Evolutionary conservation across 257 asterid species (phyloP).

Genomic region (Solanum chmielewskii): DNA sequence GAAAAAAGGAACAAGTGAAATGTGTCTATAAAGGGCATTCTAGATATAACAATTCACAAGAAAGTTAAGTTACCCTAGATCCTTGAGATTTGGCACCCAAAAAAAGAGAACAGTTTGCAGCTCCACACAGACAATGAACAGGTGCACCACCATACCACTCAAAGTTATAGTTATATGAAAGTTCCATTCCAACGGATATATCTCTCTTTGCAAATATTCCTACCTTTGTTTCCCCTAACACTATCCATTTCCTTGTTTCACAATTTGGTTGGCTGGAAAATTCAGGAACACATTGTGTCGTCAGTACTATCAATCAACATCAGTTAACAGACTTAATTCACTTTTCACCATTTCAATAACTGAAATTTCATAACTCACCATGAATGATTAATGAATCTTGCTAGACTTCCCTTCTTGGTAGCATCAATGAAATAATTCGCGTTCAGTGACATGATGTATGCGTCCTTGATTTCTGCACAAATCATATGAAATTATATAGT

Average conservation of each 20-base stretch:
- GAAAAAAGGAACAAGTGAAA: neutral
- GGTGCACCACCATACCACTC: constrained; percentile 91
- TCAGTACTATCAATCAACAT: neutral
- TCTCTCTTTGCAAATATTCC: constrained; percentile 80
- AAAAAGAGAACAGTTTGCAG: constrained; percentile 70
- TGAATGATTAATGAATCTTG: neutral
- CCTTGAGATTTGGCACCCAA: constrained; percentile 80
- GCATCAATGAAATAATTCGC: neutral
- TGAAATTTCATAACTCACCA: constrained; percentile 9
- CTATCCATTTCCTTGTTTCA: constrained; percentile 96
- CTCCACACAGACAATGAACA: constrained; percentile 77
- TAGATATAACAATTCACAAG: neutral
- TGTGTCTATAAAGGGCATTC: neutral
- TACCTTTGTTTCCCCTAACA: constrained; percentile 79
- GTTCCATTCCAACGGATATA: constrained; percentile 58
- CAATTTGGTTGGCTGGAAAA: constrained; percentile 73
- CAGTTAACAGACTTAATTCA: neutral
- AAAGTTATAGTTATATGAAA: constrained; percentile 77
- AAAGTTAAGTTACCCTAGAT: neutral
- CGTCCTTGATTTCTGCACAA: neutral
- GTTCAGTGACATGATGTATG: neutral
- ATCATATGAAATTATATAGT: neutral
- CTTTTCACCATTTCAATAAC: neutral
- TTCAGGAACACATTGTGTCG: neutral
- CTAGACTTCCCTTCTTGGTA: neutral